Conservation (phyloP, 2,329 filamentous ascomycete genomes). For the Exophiala spinifera region DNA sequence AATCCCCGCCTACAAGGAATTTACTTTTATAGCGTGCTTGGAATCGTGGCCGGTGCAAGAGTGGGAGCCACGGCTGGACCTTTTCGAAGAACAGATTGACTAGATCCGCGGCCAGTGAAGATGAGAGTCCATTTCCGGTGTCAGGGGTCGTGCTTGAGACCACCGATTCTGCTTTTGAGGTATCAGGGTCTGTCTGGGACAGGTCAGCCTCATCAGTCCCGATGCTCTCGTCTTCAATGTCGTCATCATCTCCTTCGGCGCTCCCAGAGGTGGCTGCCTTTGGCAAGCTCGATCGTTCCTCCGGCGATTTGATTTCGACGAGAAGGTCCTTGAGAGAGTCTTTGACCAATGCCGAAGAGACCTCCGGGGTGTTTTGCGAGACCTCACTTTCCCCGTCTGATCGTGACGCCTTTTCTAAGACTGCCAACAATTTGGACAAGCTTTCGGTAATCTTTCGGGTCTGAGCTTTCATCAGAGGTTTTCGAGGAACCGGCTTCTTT, state of each 20-base stretch:
- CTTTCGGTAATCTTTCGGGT: conserved; percentile 19
- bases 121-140: conserved; percentile 4
- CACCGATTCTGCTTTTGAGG: not conserved
- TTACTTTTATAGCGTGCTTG: conserved; percentile 14
- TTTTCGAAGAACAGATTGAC: conserved; percentile 89
- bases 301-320: conserved; percentile 14
- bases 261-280: not conserved
- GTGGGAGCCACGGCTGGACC: conserved; percentile 76
- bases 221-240: conserved; percentile 4
- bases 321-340: conserved; percentile 19
- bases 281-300: not conserved
- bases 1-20: conserved; percentile 12
- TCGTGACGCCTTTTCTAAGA: conserved; percentile 18
- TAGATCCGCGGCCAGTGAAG: conserved; percentile 66
- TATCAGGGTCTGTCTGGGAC: not conserved
- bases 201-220: conserved; percentile 2
- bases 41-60: conserved; percentile 86
- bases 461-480: conserved; percentile 18
- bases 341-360: conserved; percentile 9
- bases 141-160: not conserved
- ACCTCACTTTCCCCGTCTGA: not conserved
- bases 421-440: conserved; percentile 14
- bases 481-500: conserved; percentile 15
- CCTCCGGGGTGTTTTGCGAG: conserved; percentile 6
- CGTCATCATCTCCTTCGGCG: conserved; percentile 8